Percentiles rank a stretch among this genome's conserved stretches.
Evolutionary conservation across 1,284 basidiomycete genomes (phyloP).

Genomic region (Anthracocystis panici-leucophaei): DNA sequence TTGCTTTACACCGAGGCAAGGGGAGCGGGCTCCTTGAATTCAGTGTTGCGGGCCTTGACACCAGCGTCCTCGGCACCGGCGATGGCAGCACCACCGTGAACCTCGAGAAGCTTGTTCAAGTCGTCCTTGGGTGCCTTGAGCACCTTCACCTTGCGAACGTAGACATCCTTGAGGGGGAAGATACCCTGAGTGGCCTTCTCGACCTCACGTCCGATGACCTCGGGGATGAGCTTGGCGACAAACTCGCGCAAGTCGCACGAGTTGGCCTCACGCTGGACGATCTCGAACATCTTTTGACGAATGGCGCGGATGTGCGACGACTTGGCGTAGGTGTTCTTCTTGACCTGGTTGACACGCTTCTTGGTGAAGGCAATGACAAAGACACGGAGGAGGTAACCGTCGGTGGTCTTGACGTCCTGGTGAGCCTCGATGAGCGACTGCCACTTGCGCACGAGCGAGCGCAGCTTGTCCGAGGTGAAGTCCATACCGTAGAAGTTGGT

Average conservation of each 20-base stretch:
- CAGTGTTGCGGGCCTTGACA: slow-evolving; percentile 81
- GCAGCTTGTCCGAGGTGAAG: slow-evolving; percentile 99
- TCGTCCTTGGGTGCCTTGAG: slow-evolving; percentile 98
- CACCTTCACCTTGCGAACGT: slow-evolving; percentile 91
- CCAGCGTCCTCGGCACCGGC: slow-evolving; percentile 80
- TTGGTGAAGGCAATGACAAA: slow-evolving; percentile 99
- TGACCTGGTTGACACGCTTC: slow-evolving; percentile 94
- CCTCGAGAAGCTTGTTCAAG: slow-evolving; percentile 91
- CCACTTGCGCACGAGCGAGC: slow-evolving; percentile 99
- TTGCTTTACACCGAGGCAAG: slow-evolving; percentile 76
- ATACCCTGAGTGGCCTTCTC: slow-evolving; percentile 97
- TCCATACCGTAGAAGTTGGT: slow-evolving; percentile 99
- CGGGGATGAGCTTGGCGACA: slow-evolving; percentile 97
- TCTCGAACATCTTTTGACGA: slow-evolving; percentile 99
- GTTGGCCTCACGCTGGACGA: slow-evolving; percentile 95
- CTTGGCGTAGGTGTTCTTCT: slow-evolving; percentile 99
- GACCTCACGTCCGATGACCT: slow-evolving; percentile 99
- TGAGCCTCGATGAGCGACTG: slow-evolving; percentile 98
- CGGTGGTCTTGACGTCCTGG: slow-evolving; percentile 98
- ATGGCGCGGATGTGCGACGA: slow-evolving; percentile 95
- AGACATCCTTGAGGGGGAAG: slow-evolving; percentile 91
- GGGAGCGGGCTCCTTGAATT: slow-evolving; percentile 92
- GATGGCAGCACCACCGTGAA: slow-evolving; percentile 81
- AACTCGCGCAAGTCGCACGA: slow-evolving; percentile 95
- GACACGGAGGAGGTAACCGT: slow-evolving; percentile 98